Evolutionary conservation across 2,329 filamentous ascomycete species (phyloP).

Genomic region (Neofusicoccum parvum): DNA sequence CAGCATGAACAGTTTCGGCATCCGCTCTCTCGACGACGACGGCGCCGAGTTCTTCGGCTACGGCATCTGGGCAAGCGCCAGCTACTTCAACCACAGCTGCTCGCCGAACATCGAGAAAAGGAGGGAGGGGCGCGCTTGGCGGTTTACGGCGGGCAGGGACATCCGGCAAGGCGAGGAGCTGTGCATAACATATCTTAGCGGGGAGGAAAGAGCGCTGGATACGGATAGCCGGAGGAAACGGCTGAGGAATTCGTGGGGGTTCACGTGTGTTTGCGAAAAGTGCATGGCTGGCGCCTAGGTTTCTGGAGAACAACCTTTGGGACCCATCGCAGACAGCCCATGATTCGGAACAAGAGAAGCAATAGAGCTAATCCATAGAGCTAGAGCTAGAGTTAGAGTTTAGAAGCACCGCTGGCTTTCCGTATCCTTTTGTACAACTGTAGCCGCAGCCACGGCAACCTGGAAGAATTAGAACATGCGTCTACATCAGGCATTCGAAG

Average conservation of each 20-base stretch:
- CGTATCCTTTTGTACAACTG: background rate
- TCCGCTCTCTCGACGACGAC: constrained; percentile 47
- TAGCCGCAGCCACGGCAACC: background rate
- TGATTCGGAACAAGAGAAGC: background rate
- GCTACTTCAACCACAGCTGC: constrained; percentile 54
- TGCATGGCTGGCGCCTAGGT: constrained; percentile 31
- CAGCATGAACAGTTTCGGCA: constrained; percentile 52
- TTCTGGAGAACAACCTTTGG: background rate
- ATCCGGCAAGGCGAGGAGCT: constrained; percentile 45
- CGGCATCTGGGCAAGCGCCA: constrained; percentile 49
- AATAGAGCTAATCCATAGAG: background rate
- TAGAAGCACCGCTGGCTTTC: background rate
- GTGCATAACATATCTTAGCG: constrained; percentile 53
- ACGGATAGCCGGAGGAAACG: constrained; percentile 39
- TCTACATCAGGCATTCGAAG: no score
- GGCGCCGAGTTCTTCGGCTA: constrained; percentile 53
- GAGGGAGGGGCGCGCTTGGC: constrained; percentile 44
- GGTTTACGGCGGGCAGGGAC: constrained; percentile 40
- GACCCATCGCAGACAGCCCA: background rate
- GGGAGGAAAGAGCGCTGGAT: constrained; percentile 47
- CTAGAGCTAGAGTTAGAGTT: constrained; percentile 12
- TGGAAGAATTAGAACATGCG: no score
- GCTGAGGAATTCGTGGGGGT: constrained; percentile 48
- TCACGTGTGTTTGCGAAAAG: constrained; percentile 46
- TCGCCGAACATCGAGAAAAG: constrained; percentile 47